Evolutionary conservation across 1,139 yeast species (phyloP).

Genomic region (Pichia sp.): DNA sequence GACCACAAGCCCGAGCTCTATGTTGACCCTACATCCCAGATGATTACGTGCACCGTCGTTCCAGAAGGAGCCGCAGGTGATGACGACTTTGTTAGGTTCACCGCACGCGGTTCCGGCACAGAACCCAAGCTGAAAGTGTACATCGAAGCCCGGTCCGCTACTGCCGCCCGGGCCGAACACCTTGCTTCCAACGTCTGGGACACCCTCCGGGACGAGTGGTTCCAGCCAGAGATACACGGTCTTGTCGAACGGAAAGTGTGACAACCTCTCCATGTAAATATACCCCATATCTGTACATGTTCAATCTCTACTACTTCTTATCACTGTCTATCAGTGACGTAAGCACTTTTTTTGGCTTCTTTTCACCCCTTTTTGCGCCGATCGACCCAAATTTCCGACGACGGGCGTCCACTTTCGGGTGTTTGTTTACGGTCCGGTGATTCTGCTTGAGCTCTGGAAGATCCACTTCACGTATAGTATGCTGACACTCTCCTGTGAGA

Average conservation of each 20-base stretch:
- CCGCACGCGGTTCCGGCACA: constrained; percentile 93
- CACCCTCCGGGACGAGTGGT: constrained; percentile 52
- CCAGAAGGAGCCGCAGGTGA: constrained; percentile 19
- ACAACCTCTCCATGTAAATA: neutral
- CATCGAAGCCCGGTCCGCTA: constrained; percentile 64
- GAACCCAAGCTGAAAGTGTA: constrained; percentile 93
- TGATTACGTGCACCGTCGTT: constrained; percentile 66
- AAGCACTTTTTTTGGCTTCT: neutral
- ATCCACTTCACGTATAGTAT: neutral
- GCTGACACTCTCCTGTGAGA: neutral
- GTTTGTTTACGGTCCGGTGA: neutral
- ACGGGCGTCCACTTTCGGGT: neutral
- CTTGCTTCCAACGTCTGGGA: constrained; percentile 71
- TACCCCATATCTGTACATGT: neutral
- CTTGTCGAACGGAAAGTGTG: constrained; percentile 36
- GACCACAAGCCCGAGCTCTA: constrained; percentile 64
- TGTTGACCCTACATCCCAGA: constrained; percentile 66
- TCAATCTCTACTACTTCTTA: too few species aligned
- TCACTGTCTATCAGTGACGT: neutral
- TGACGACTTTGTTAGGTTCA: constrained; percentile 55
- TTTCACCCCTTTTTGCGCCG: neutral
- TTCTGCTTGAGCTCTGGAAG: neutral
- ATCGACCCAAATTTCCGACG: neutral
- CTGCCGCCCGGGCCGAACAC: constrained; percentile 42
- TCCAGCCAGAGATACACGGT: constrained; percentile 45